These are phyloP conservation scores for Acanthamoeba culbertsoni DNA, from an alignment of 208 protist species.

Conservation along the genomic window DNA sequence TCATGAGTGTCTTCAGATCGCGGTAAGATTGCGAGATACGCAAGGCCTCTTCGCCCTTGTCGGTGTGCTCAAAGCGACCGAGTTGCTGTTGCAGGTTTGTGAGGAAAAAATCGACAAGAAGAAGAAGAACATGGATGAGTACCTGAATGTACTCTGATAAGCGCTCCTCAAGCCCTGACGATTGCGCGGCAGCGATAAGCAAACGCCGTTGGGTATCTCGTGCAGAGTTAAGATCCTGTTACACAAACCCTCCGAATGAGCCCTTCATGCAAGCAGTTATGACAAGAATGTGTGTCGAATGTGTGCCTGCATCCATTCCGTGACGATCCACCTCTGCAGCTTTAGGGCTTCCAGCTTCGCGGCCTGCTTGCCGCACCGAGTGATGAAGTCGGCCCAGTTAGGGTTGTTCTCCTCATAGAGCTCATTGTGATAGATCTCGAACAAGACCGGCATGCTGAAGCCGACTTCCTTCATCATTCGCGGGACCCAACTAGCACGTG, in stretches of 20 bases:
- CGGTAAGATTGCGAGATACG: not conserved
- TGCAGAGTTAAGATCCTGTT: not conserved
- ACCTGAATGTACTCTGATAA: not conserved
- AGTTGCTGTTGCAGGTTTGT: too few species aligned
- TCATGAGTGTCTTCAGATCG: not conserved
- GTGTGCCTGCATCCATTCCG: not conserved
- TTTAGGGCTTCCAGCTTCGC: not conserved
- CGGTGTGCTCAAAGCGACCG: too few species aligned
- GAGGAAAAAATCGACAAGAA: not conserved
- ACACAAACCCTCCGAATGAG: not conserved
- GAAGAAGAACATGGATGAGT: not conserved
- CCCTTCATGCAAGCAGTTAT: not conserved
- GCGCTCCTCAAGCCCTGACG: not conserved
- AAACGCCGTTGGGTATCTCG: not conserved
- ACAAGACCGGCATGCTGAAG: not conserved
- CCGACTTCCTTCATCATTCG: conserved; percentile 4
- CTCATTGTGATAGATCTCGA: conserved; percentile 24
- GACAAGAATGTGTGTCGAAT: not conserved
- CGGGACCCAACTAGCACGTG: not conserved
- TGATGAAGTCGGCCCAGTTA: not conserved
- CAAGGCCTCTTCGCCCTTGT: not conserved
- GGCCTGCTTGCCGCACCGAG: not conserved
- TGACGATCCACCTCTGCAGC: not conserved
- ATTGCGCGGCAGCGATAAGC: not conserved
- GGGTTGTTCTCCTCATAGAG: conserved; percentile 22